Base-by-base conservation (phyloP, 176 grass and related monocot species). In the Pontederia crassipes region DNA sequence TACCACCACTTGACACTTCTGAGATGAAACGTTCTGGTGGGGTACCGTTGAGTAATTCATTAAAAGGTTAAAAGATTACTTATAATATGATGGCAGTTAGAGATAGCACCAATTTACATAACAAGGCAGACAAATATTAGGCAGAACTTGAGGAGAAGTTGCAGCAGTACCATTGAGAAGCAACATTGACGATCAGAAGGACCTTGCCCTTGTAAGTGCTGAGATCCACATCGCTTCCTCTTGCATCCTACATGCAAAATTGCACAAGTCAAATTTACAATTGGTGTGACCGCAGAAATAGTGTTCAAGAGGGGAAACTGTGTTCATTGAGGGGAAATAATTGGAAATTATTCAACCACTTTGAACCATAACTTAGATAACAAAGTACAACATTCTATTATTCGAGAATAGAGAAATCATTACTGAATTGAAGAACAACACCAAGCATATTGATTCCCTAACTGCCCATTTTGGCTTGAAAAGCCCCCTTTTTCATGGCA, bases 131-230 rank as follows among this genome's bases (percentile, higher is more conserved):
- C 61, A 65, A 51, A 49, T 13, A 71, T 51, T 5, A 46, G 4
- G 8, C 14, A 49, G 8, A 67, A 12, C 17, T 29, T 24, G 51
- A 67, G 9, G 27, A 49, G 17, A 70, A 65, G 45, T 13, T 55
- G 57, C 3, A 50, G 26, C 32, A 26, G 8, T 86, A 98, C 93
- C 87, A 98, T 59, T 92, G 87, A 9, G 93, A 98, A 45, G 93
- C 93, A 12, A 92, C 93, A 68, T 92, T 92, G 18, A 98, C 93
- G 12, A 92, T 86, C 55, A 92, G 84, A 45, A 98, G 70, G 79
- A 81, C 93, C 68, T 92, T 92, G 48, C 82, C 84, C 79, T 92
- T 98, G 81, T 98, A 92, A 67, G 57, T 74, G 81, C 87, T 85
- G n/a, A 98, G 93, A 57, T 92, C 81, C 32, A 92, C 76, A 45